Percentiles rank a stretch among this genome's conserved stretches.
Conservation (phyloP, 768 basidiomycete genomes). For the Russula sp. region DNA sequence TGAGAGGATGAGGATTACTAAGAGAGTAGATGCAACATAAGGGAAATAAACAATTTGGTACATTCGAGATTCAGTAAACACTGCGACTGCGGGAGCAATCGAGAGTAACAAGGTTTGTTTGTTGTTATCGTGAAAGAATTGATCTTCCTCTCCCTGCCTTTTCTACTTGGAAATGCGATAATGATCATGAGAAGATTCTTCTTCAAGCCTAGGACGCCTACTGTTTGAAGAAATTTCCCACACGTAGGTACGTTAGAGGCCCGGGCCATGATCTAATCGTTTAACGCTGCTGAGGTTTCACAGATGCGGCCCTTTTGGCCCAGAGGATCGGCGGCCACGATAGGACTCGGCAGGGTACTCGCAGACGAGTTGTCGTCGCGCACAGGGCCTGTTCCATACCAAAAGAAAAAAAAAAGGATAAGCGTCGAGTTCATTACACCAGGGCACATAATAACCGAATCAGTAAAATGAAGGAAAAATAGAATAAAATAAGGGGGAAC, state of each 20-base stretch:
- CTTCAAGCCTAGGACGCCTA: neutral
- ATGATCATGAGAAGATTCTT: neutral
- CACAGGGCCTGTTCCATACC: conserved; percentile 23
- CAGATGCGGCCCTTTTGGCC: conserved; percentile 7
- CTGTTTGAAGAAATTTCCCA: neutral
- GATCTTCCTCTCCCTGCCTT: neutral
- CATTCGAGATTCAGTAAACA: conserved; percentile 4
- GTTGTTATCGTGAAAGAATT: neutral
- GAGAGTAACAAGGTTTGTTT: neutral
- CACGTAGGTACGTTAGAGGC: neutral
- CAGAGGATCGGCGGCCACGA: conserved; percentile 24
- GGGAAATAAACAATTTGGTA: conserved; percentile 9
- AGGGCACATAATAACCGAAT: neutral
- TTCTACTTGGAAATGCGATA: neutral
- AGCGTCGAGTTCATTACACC: neutral
- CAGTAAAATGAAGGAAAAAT: neutral
- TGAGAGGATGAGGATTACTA: conserved; percentile 1
- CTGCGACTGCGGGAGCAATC: conserved; percentile 3
- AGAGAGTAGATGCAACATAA: neutral
- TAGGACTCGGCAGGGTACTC: conserved; percentile 27
- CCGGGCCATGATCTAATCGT: too few species aligned
- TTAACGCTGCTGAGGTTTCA: conserved; percentile 9
- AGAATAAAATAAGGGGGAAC: neutral
- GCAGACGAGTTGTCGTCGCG: conserved; percentile 22
- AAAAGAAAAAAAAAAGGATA: neutral